Conservation (phyloP, 2,329 filamentous ascomycete genomes). For the Pseudocercospora macadamiae region DNA sequence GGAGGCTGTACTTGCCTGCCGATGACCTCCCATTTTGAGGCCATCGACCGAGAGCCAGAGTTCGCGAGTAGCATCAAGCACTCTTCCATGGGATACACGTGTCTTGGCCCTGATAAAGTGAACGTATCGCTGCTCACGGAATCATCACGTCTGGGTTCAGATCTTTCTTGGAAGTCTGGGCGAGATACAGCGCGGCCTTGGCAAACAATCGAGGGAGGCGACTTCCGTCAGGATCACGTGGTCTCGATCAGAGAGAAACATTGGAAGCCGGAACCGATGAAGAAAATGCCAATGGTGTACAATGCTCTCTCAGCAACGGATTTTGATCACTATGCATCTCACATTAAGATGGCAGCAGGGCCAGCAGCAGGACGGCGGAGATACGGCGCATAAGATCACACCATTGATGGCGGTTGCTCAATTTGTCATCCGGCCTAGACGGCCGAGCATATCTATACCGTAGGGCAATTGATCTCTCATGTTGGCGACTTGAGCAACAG, state of each 20-base stretch:
- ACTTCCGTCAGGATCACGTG: neutral
- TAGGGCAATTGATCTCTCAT: neutral
- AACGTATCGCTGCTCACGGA: neutral
- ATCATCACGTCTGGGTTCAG: neutral
- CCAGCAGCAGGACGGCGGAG: neutral
- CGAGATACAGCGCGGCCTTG: neutral
- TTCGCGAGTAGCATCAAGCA: neutral
- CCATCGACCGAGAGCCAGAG: neutral
- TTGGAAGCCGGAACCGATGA: neutral
- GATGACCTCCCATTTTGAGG: neutral
- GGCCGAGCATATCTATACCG: neutral
- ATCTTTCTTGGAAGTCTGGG: neutral
- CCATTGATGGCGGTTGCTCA: neutral
- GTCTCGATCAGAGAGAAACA: neutral
- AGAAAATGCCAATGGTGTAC: no score
- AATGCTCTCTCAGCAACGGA: neutral
- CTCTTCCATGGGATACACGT: neutral
- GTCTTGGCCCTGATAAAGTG: neutral
- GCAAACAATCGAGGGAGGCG: neutral
- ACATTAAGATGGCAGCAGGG: neutral
- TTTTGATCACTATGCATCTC: neutral
- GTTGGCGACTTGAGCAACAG: neutral
- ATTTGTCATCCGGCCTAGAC: slow-evolving; percentile 15
- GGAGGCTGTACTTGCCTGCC: neutral
- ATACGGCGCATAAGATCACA: slow-evolving; percentile 3